A percentile compares a stretch with the other conserved stretches of the same genome.
These are phyloP conservation scores for Pythium phragmiticola DNA, from an alignment of 352 stramenopile species.

Conservation along the genomic window DNA sequence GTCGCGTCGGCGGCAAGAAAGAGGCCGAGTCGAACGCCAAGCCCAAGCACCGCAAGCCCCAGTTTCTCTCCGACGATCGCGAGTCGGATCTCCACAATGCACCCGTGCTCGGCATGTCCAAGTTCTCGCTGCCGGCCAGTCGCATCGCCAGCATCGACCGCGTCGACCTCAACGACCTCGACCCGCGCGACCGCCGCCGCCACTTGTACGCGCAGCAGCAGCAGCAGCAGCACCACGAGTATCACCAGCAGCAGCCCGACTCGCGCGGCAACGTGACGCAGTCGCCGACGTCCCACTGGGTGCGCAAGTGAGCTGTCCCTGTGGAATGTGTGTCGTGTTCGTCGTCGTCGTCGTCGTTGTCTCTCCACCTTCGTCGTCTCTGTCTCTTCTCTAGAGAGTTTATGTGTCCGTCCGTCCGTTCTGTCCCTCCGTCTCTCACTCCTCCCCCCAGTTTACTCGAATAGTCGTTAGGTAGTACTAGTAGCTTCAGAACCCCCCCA, in stretches of 20 bases:
- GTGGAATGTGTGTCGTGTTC: background rate
- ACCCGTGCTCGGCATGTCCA: conserved; percentile 34
- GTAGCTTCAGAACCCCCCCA: conserved; percentile 1
- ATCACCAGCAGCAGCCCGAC: conserved; percentile 20
- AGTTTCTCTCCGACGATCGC: conserved; percentile 55
- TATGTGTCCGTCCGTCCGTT: conserved; percentile 17
- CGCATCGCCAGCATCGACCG: conserved; percentile 27
- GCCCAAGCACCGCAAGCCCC: conserved; percentile 41
- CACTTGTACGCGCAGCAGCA: conserved; percentile 12
- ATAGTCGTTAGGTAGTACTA: conserved; percentile 11
- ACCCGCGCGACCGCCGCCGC: conserved; percentile 10
- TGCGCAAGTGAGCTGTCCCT: conserved; percentile 23
- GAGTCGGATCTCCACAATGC: conserved; percentile 30
- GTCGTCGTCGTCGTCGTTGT: background rate
- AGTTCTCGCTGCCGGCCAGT: conserved; percentile 28
- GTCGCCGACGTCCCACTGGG: conserved; percentile 29
- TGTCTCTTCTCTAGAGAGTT: conserved; percentile 21
- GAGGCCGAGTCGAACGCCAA: conserved; percentile 4
- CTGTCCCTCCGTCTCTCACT: conserved; percentile 2
- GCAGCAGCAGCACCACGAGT: conserved; percentile 1
- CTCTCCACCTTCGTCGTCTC: background rate
- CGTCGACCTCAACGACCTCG: conserved; percentile 21
- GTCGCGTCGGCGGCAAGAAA: conserved; percentile 37
- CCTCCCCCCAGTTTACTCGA: background rate
- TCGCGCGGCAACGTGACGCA: conserved; percentile 20